Evolutionary conservation across 331 rosid genomes (phyloP).

Genomic region (Prunus yedoensis): DNA sequence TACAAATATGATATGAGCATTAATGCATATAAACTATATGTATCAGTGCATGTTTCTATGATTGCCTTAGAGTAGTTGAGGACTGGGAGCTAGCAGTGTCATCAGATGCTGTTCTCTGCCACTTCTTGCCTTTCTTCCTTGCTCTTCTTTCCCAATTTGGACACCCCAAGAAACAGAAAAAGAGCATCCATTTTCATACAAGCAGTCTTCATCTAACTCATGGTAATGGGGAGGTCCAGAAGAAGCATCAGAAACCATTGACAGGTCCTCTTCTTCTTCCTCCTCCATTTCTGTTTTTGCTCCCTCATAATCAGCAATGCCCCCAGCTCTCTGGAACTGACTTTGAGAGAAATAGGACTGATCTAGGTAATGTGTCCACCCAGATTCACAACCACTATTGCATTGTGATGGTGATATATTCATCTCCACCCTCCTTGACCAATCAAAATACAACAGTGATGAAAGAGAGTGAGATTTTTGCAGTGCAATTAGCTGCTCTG

Average conservation of each 20-base stretch:
- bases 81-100: conserved; percentile 91
- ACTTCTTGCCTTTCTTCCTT: conserved; percentile 45
- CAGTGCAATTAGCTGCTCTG: conserved; percentile 20
- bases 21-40: not conserved
- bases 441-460: not conserved
- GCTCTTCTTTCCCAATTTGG: conserved; percentile 29
- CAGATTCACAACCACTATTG: conserved; percentile 80
- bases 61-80: conserved; percentile 59
- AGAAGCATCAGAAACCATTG: conserved; percentile 97
- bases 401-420: conserved; percentile 63
- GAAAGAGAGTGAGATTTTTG: not conserved
- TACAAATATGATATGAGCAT: too few relatives aligned
- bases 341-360: conserved; percentile 54
- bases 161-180: conserved; percentile 36
- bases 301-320: conserved; percentile 20
- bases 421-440: conserved; percentile 31
- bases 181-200: conserved; percentile 41
- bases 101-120: conserved; percentile 50
- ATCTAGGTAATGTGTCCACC: conserved; percentile 87
- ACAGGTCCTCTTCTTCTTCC: conserved; percentile 57
- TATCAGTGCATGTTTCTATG: conserved; percentile 6
- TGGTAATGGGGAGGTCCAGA: conserved; percentile 85
- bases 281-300: conserved; percentile 31
- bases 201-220: conserved; percentile 46
- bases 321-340: conserved; percentile 33